Conservation (phyloP, 75 land plant species). For the Pseudotsuga menziesii region DNA sequence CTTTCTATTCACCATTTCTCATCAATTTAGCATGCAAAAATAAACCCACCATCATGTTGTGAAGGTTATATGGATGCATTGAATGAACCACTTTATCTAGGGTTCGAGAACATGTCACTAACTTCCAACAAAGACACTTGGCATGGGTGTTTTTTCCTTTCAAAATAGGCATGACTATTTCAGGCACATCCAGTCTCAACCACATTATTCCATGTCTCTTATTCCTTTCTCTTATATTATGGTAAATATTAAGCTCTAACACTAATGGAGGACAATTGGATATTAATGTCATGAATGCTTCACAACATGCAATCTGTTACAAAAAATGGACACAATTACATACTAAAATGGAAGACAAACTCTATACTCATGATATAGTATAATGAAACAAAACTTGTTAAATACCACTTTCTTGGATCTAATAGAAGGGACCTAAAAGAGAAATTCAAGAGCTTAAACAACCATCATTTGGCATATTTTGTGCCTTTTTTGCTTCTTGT, state of each 20-base stretch:
- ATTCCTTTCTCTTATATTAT: slow-evolving; percentile 39
- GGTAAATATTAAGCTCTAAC: slow-evolving; percentile 37
- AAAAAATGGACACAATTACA: background rate
- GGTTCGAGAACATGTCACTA: slow-evolving; percentile 44
- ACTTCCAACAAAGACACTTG: slow-evolving; percentile 80
- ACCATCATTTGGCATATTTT: slow-evolving; percentile 41
- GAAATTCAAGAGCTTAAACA: slow-evolving; percentile 53
- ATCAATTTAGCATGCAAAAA: slow-evolving; percentile 76
- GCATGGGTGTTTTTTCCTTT: slow-evolving; percentile 37
- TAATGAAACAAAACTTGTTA: background rate
- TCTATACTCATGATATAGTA: background rate
- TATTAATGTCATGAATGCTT: background rate
- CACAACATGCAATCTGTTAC: background rate
- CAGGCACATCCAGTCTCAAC: slow-evolving; percentile 61
- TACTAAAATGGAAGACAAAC: background rate
- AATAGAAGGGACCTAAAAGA: slow-evolving; percentile 66
- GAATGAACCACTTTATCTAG: slow-evolving; percentile 1
- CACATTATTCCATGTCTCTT: slow-evolving; percentile 51
- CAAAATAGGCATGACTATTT: slow-evolving; percentile 43
- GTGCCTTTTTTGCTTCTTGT: slow-evolving; percentile 28
- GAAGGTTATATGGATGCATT: background rate
- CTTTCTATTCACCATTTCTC: slow-evolving; percentile 3
- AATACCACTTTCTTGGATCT: slow-evolving; percentile 17
- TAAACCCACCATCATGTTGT: slow-evolving; percentile 20
- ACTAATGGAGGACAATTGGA: background rate